Conservation (phyloP, 179 eudicot genomes). For the Camellia oleifera region DNA sequence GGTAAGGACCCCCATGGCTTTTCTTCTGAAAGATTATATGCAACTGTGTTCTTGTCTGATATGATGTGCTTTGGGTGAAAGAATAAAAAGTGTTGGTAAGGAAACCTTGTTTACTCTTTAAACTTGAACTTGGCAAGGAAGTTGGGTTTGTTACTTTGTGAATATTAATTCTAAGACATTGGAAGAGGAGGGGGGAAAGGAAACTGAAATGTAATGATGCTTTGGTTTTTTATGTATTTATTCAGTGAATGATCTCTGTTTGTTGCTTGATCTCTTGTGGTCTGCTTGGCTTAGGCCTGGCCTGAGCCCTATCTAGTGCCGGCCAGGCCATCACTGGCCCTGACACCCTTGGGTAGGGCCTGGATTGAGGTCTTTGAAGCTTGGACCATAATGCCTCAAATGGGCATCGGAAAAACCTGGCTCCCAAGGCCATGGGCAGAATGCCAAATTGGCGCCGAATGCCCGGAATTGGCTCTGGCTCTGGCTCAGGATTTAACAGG, state of each 20-base stretch:
- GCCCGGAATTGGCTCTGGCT: too few relatives aligned
- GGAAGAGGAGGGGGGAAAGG: not conserved
- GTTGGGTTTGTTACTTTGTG: slow-evolving; percentile 4
- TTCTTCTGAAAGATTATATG: not conserved
- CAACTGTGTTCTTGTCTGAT: not conserved
- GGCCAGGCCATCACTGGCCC: too few relatives aligned
- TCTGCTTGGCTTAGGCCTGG: too few relatives aligned
- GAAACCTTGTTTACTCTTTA: not conserved
- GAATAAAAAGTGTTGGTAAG: slow-evolving; percentile 14
- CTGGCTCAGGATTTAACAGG: too few relatives aligned
- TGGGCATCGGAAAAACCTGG: too few relatives aligned
- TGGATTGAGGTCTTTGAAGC: too few relatives aligned
- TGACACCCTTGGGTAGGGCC: too few relatives aligned
- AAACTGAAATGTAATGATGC: not conserved
- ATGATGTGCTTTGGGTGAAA: not conserved
- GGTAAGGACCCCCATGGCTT: not conserved
- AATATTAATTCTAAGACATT: slow-evolving; percentile 8
- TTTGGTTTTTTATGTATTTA: not conserved
- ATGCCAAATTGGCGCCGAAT: too few relatives aligned
- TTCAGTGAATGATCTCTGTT: not conserved
- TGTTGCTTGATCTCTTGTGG: not conserved
- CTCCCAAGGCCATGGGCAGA: too few relatives aligned
- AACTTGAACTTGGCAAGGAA: not conserved
- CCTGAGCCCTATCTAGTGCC: too few relatives aligned
- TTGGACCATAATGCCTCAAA: too few relatives aligned